Conservation (phyloP, 306 rosid species). For the Malus domestica region ASM211411v1 NC_041795.1:11926001-11926500, state of each 20-base stretch:
- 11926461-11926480: slow-evolving; percentile 1
- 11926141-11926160: no score
- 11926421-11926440: slow-evolving; percentile 29
- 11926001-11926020: no score
- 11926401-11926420: slow-evolving; percentile 47
- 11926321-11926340: slow-evolving; percentile 51
- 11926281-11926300: slow-evolving; percentile 42
- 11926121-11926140: no score
- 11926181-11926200: no score
- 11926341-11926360: slow-evolving; percentile 36
- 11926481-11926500: neutral
- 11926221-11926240: neutral
- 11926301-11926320: slow-evolving; percentile 44
- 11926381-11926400: slow-evolving; percentile 61
- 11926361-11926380: slow-evolving; percentile 39
- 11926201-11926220: no score
- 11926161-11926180: no score
- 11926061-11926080: no score
- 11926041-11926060: no score
- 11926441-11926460: slow-evolving; percentile 21
- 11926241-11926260: slow-evolving; percentile 13
- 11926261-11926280: slow-evolving; percentile 37
- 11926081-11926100: no score
- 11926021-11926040: no score
- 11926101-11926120: no score